Evolutionary conservation across 2,329 filamentous ascomycete species (phyloP).

Genomic region (Ophiostoma sp.): DNA sequence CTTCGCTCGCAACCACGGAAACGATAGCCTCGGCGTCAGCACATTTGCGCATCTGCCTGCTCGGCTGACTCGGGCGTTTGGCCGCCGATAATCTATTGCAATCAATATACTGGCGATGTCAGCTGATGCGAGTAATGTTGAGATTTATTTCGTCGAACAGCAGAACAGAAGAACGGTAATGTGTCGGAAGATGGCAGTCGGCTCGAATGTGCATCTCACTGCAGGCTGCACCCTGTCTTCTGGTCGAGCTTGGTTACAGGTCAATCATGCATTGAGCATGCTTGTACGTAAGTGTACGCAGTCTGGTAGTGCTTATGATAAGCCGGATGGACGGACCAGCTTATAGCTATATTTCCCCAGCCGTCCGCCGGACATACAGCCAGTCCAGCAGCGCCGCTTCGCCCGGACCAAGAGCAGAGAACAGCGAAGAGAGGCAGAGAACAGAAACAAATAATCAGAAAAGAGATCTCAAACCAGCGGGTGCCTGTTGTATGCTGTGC

Average conservation of each 20-base stretch:
- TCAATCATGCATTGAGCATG: background rate
- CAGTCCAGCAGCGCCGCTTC: background rate
- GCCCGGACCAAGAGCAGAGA: too few species aligned
- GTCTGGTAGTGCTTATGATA: too few species aligned
- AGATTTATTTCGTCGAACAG: background rate
- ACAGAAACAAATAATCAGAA: too few species aligned
- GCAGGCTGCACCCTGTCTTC: too few species aligned
- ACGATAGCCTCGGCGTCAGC: background rate
- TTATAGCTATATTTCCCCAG: too few species aligned
- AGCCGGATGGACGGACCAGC: too few species aligned
- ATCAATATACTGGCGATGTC: background rate
- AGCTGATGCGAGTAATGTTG: background rate
- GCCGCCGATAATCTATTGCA: background rate
- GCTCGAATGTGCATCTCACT: background rate
- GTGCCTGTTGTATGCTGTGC: too few species aligned
- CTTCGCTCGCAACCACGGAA: background rate
- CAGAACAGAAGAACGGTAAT: background rate
- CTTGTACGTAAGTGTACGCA: background rate
- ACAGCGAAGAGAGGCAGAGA: too few species aligned
- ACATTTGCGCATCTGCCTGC: background rate
- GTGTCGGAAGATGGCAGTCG: background rate
- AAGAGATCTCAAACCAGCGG: too few species aligned
- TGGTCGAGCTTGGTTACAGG: background rate
- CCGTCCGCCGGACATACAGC: background rate
- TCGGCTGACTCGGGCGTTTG: background rate